Percentiles rank a stretch among this genome's conserved stretches.
phyloP scores from a whole-genome alignment of 1,284 basidiomycete genomes.

The Thelephora terrestris region DNA sequence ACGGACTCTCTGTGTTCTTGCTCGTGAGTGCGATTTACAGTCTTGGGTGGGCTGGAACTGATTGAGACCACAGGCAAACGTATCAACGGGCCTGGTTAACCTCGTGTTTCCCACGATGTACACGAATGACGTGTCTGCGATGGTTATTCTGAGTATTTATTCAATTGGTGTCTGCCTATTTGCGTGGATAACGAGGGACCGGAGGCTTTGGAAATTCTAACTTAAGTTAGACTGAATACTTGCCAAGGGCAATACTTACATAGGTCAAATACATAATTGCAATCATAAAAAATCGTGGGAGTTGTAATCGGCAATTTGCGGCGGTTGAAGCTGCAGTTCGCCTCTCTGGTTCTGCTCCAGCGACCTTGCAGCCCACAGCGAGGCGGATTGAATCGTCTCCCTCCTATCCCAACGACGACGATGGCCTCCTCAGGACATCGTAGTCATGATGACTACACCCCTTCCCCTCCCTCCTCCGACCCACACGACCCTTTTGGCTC shows the following conservation, averaged over 20 bases:
- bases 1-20: constrained; percentile 76
- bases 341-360: no score
- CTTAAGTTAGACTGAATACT: neutral
- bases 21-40: constrained; percentile 40
- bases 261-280: neutral
- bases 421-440: constrained; percentile 13
- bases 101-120: constrained; percentile 81
- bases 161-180: constrained; percentile 43
- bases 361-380: no score
- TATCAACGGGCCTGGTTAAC: constrained; percentile 83
- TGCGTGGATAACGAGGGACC: constrained; percentile 44
- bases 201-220: constrained; percentile 24
- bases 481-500: constrained; percentile 46
- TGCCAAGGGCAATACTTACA: neutral
- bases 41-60: neutral
- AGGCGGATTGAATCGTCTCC: no score
- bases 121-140: constrained; percentile 41
- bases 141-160: constrained; percentile 63
- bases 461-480: constrained; percentile 24
- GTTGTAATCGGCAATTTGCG: no score
- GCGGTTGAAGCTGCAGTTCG: no score
- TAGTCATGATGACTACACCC: constrained; percentile 25
- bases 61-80: constrained; percentile 56
- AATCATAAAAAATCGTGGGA: no score
- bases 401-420: no score